A percentile compares a stretch with the other conserved stretches of the same genome.
Evolutionary conservation across 2,329 filamentous ascomycete species (phyloP).

Genomic region (Phialophora tarda): DNA sequence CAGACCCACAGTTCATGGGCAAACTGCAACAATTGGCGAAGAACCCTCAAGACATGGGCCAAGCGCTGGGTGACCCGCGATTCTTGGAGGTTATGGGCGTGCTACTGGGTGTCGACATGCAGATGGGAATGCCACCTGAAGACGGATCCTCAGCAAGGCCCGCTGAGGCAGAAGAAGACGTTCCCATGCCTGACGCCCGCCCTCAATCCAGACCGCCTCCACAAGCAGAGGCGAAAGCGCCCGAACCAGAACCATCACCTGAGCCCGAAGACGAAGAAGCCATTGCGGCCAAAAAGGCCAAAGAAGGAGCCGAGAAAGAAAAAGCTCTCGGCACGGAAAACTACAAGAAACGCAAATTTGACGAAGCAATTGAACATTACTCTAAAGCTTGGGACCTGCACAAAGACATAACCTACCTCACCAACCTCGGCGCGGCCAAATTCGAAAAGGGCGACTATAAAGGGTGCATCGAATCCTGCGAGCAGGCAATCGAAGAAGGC

Average conservation of each 20-base stretch:
- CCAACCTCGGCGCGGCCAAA: constrained; percentile 91
- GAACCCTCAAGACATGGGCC: constrained; percentile 77
- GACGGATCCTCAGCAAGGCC: constrained; percentile 49
- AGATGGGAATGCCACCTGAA: constrained; percentile 63
- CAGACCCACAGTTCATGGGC: constrained; percentile 84
- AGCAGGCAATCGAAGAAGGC: constrained; percentile 86
- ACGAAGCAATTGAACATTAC: constrained; percentile 93
- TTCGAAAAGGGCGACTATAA: constrained; percentile 97
- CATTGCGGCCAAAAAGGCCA: constrained; percentile 82
- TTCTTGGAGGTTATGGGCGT: constrained; percentile 95
- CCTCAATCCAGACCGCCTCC: constrained; percentile 54
- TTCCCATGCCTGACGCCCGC: constrained; percentile 76
- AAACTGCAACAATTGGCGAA: constrained; percentile 82
- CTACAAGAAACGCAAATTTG: constrained; percentile 99
- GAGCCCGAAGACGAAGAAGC: constrained; percentile 81
- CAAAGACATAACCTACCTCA: constrained; percentile 98
- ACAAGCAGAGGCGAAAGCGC: constrained; percentile 55
- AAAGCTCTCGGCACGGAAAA: constrained; percentile 91
- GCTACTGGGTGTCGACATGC: constrained; percentile 91
- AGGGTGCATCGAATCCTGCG: constrained; percentile 82
- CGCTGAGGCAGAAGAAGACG: constrained; percentile 69
- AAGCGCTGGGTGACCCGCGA: constrained; percentile 84
- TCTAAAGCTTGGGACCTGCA: constrained; percentile 89
- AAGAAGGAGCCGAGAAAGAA: constrained; percentile 90
- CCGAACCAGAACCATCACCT: constrained; percentile 67